Base-by-base conservation (phyloP, 805 yeast genomes). In the Ascoidea tarda region DNA sequence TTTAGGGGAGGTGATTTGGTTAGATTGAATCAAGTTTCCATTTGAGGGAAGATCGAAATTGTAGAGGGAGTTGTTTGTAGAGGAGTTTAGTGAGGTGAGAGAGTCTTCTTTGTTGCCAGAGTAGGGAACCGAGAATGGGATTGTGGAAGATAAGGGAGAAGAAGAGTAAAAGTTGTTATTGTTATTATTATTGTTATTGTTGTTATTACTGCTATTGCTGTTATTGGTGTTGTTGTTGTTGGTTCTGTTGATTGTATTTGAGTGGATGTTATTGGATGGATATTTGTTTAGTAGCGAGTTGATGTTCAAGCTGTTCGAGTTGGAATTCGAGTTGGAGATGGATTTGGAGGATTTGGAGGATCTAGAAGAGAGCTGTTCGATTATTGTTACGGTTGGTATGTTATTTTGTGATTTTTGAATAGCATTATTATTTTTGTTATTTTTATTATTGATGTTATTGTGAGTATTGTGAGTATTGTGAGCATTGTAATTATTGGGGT, bases 21-120 rank as follows among this genome's bases (percentile, higher is more conserved):
- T 56, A 6, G 50, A 49, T 45, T 56, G 54, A 49, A 56, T 56
- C 8, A 52, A 21, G n/a, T 46, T 52, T n/a, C 57, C 58, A 46
- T 56, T 56, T 33, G 51, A 50, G 5, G 58, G 58, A 46, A 56
- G 53, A 47, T 52, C 50, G 33, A 56, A 51, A 57, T 38, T 38
- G 14, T 38, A 38, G 8, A 38, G 14, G 14, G 44, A 38, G 14
- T 38, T 38, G 14, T 38, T 38, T 10, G 8, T 14, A 4, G 44
- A 38, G 8, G 8, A 10, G 8, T 38, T 8, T 10, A 38, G 8
- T 38, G 44, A 38, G 14, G 44, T 38, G 8, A 14, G 14, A 38
- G 44, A 10, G 8, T 8, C 8, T 1, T 8, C 14, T 38, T 38
- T 38, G 14, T 38, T 38, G 14, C 14, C 14, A 10, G 44, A 38